These are phyloP conservation scores for Hortiboletus campestris DNA, from an alignment of 768 basidiomycete species.

Conservation along the genomic window DNA sequence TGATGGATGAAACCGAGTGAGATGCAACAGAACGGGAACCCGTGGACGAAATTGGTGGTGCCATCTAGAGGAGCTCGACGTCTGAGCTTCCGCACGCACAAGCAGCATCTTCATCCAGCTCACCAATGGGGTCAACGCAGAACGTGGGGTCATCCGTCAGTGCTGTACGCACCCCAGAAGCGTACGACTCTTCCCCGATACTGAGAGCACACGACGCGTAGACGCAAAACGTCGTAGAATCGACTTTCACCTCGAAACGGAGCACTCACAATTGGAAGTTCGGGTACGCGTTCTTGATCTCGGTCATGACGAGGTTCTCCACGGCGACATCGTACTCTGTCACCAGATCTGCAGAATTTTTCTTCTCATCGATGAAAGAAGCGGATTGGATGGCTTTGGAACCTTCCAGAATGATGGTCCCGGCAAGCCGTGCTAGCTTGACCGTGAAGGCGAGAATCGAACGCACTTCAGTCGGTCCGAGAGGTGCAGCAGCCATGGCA, in stretches of 20 bases:
- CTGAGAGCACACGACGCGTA: conserved; percentile 36
- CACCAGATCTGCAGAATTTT: conserved; percentile 91
- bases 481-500: conserved; percentile 9
- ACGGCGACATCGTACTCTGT: conserved; percentile 92
- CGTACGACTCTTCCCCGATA: conserved; percentile 92
- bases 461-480: conserved; percentile 51
- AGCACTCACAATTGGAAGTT: conserved; percentile 73
- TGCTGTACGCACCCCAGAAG: conserved; percentile 61
- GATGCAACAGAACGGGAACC: conserved; percentile 85
- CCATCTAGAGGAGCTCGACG: conserved; percentile 51
- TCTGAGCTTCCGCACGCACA: neutral
- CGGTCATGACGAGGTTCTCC: conserved; percentile 75
- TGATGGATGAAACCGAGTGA: conserved; percentile 86
- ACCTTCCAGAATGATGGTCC: conserved; percentile 71
- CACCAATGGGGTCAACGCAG: conserved; percentile 93
- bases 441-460: conserved; percentile 66
- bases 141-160: conserved; percentile 90
- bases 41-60: conserved; percentile 84
- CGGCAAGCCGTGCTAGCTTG: conserved; percentile 66
- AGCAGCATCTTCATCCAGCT: conserved; percentile 19
- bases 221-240: neutral
- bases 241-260: neutral
- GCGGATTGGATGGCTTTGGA: conserved; percentile 66
- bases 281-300: conserved; percentile 66
- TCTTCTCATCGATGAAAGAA: conserved; percentile 71